These are phyloP conservation scores for Lactarius evosmus DNA, from an alignment of 768 basidiomycete genomes.

Conservation along the genomic window DNA sequence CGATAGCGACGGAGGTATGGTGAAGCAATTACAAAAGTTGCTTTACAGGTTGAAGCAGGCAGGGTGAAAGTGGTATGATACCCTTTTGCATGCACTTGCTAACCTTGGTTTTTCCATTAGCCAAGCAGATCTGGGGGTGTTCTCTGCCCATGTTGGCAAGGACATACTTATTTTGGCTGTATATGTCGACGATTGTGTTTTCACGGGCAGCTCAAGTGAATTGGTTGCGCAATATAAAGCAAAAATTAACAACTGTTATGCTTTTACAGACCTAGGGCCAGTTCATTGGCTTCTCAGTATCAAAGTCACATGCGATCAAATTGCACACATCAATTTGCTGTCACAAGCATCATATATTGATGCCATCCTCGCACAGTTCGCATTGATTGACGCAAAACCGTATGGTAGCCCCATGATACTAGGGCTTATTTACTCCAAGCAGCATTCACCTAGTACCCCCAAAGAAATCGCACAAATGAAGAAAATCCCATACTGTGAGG, in stretches of 20 bases:
- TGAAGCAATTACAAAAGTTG: conserved; percentile 27
- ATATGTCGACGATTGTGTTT: neutral
- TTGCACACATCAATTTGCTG: conserved; percentile 29
- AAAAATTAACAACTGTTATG: no score
- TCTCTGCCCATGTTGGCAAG: neutral
- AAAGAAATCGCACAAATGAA: neutral
- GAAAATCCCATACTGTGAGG: neutral
- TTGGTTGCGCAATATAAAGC: no score
- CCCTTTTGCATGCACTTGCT: neutral
- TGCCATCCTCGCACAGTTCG: conserved; percentile 29
- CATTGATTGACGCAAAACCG: conserved; percentile 30
- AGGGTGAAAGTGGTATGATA: neutral
- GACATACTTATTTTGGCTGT: neutral
- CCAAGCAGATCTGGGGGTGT: neutral
- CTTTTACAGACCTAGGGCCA: no score
- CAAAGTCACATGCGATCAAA: conserved; percentile 8
- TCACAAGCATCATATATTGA: conserved; percentile 35
- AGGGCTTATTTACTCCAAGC: neutral
- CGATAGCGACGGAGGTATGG: no score
- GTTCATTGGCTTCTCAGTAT: neutral
- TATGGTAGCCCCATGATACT: conserved; percentile 33
- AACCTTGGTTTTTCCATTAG: neutral
- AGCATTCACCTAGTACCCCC: neutral
- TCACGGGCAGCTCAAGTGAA: neutral
- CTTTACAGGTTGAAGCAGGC: conserved; percentile 6